These are phyloP conservation scores for Boletellus ananiceps DNA, from an alignment of 768 basidiomycete genomes.

Conservation along the genomic window DNA sequence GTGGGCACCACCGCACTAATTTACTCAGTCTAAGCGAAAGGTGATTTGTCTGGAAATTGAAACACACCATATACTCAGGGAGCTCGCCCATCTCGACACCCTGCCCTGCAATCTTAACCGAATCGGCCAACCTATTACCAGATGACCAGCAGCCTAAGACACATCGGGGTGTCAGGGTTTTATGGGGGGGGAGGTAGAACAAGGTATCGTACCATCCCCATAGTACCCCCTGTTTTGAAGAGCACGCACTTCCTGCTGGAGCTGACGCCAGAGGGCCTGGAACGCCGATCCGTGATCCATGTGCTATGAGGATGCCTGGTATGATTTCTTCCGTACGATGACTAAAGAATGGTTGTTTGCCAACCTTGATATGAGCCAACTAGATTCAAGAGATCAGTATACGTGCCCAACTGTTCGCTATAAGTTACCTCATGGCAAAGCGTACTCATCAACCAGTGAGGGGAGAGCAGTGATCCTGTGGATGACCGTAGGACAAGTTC, in stretches of 20 bases:
- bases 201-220: constrained; percentile 58
- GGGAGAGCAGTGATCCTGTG: constrained; percentile 57
- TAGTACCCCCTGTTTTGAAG: constrained; percentile 77
- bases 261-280: constrained; percentile 66
- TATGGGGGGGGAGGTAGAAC: not conserved
- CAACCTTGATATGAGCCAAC: constrained; percentile 81
- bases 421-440: constrained; percentile 73
- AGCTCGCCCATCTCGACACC: constrained; percentile 53
- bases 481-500: constrained; percentile 70
- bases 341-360: constrained; percentile 1
- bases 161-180: constrained; percentile 4
- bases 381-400: constrained; percentile 26
- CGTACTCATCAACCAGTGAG: constrained; percentile 67
- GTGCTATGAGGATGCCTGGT: constrained; percentile 41
- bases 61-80: constrained; percentile 69
- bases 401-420: constrained; percentile 6
- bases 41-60: not conserved
- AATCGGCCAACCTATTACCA: constrained; percentile 66
- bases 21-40: not conserved
- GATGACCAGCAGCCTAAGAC: constrained; percentile 77
- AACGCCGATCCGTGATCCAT: constrained; percentile 78
- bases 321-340: not conserved
- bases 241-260: constrained; percentile 59
- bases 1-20: constrained; percentile 79
- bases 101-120: constrained; percentile 46